Evolutionary conservation across 2,329 filamentous ascomycete genomes (phyloP).

Genomic region (Neoascochyta sp.): DNA sequence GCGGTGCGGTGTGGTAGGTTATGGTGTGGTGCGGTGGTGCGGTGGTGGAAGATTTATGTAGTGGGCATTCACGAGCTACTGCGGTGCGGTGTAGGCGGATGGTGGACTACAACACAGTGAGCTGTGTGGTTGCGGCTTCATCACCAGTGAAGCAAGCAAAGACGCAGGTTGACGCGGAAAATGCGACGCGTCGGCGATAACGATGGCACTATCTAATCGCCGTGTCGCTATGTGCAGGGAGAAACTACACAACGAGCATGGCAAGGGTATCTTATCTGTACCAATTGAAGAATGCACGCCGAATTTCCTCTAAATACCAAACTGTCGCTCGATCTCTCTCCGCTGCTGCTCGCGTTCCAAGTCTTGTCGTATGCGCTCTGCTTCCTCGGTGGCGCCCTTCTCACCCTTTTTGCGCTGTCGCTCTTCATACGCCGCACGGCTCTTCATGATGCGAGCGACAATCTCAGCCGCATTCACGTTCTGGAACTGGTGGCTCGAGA

Average conservation of each 20-base stretch:
- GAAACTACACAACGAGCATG: background rate
- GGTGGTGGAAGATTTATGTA: background rate
- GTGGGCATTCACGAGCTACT: background rate
- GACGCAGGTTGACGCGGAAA: background rate
- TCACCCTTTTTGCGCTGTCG: slow-evolving; percentile 84
- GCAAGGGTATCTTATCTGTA: background rate
- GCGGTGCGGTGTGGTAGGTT: background rate
- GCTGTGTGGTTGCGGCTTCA: no score
- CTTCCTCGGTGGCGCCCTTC: slow-evolving; percentile 72
- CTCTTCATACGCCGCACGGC: slow-evolving; percentile 83
- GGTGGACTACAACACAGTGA: no score
- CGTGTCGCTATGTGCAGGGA: background rate
- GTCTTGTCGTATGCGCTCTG: slow-evolving; percentile 37
- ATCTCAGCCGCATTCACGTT: slow-evolving; percentile 91
- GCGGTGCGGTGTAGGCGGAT: background rate
- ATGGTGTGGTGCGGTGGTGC: background rate
- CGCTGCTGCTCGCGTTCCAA: slow-evolving; percentile 34
- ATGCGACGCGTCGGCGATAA: slow-evolving; percentile 3
- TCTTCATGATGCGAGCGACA: slow-evolving; percentile 83
- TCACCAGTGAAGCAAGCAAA: background rate
- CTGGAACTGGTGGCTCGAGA: slow-evolving; percentile 72
- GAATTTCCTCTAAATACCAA: slow-evolving; percentile 22
- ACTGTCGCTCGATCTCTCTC: slow-evolving; percentile 42
- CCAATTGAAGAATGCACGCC: background rate
- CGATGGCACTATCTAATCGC: slow-evolving; percentile 4